Base-by-base conservation (phyloP, 306 rosid species). In the Corylus americana region DNA sequence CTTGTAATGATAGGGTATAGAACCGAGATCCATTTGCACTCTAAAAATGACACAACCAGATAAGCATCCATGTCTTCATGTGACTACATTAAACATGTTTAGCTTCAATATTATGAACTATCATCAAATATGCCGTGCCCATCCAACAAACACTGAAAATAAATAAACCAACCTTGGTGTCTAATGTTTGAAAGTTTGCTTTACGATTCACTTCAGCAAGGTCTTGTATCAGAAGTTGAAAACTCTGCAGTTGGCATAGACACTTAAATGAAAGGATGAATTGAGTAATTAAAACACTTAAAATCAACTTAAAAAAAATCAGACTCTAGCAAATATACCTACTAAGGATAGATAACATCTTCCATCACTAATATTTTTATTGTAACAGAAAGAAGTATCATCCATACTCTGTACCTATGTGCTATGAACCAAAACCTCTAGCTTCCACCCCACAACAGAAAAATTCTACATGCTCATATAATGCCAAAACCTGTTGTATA, bases 141-240 rank as follows among this genome's bases (percentile, higher is more conserved):
- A n/a, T 55, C 37, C 47, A 37, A 80, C 4, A 53, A 74, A 67
- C 17, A 16, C 25, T 20, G 55, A 77, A 53, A 35, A 73, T 17
- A 76, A 69, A 48, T 55, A 73, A 78, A 79, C 90, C 73, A 82
- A 93, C 98, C 97, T 81, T 82, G 13, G 81, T 55, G 45, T 79
- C 80, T 77, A 86, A 76, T 82, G 83, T 77, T 76, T 79, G 83
- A 80, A 82, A 78, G 55, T 79, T 80, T 54, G 85, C 39, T 77
- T 83, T 90, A 35, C 84, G 59, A 71, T 81, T 81, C 83, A 86
- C 81, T 80, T 73, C 88, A 75, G 82, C 85, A 7, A 90, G 87
- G 62, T 84, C 89, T 78, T 91, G 92, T 81, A 94, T 82, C 84
- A 92, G 82, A 77, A 78, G 79, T 48, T 88, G 91, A 83, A 94